phyloP scores from a whole-genome alignment of 2,329 filamentous ascomycete species.

The Chaetomiaceae sp. region DNA sequence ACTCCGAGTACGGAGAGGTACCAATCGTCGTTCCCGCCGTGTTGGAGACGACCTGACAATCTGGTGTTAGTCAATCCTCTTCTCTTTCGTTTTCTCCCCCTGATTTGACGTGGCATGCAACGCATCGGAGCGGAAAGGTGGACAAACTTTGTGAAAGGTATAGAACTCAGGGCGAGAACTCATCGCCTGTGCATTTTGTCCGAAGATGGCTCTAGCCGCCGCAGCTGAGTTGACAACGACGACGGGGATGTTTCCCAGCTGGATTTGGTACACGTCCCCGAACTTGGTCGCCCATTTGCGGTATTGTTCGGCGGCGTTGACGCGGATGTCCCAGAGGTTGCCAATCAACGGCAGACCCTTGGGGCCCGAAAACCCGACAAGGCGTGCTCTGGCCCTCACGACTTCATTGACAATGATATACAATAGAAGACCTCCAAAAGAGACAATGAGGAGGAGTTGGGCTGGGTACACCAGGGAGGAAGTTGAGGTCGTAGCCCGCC shows the following conservation, averaged over 20 bases:
- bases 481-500: neutral
- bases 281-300: neutral
- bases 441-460: too few relatives aligned
- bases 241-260: neutral
- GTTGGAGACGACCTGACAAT: conserved; percentile 56
- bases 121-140: too few relatives aligned
- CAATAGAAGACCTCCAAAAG: too few relatives aligned
- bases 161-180: conserved; percentile 63
- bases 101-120: too few relatives aligned
- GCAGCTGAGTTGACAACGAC: neutral
- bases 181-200: neutral
- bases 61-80: too few relatives aligned
- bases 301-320: neutral
- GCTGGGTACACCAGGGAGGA: neutral
- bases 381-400: neutral
- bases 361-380: neutral
- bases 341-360: neutral
- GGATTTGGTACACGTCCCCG: neutral
- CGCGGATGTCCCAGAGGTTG: neutral
- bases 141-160: conserved; percentile 62
- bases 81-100: too few relatives aligned
- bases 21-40: conserved; percentile 79
- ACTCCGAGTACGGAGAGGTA: conserved; percentile 78
- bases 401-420: neutral
- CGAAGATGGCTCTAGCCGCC: neutral